Evolutionary conservation across 176 grass and related monocot species (phyloP).

Genomic region (Triticum turgidum): DNA sequence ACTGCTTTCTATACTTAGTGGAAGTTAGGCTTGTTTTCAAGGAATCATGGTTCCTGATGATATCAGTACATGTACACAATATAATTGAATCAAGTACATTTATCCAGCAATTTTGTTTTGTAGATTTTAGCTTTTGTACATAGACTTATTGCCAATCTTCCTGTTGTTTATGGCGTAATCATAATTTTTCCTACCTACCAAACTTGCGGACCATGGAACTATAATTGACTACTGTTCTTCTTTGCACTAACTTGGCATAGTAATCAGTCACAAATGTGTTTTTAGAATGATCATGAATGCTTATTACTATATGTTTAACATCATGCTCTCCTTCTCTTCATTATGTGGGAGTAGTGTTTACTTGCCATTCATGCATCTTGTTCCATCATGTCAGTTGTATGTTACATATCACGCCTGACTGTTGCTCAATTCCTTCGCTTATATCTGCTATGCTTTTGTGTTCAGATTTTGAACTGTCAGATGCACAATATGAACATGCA

Average conservation of each 20-base stretch:
- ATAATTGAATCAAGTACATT: not conserved
- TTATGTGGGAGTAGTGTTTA: not conserved
- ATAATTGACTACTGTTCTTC: not conserved
- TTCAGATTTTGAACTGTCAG: slow-evolving; percentile 75
- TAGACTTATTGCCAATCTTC: not conserved
- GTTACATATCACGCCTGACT: not conserved
- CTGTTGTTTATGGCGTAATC: not conserved
- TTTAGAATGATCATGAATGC: slow-evolving; percentile 8
- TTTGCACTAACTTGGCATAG: not conserved
- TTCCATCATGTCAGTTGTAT: slow-evolving; percentile 2
- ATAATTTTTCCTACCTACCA: not conserved
- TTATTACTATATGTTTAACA: not conserved
- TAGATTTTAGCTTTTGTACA: not conserved
- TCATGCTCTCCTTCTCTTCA: not conserved
- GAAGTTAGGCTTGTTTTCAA: not conserved
- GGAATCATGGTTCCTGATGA: not conserved
- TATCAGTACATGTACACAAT: not conserved
- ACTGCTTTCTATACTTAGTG: slow-evolving; percentile 3
- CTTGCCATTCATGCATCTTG: not conserved
- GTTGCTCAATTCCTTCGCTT: slow-evolving; percentile 12
- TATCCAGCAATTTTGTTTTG: not conserved
- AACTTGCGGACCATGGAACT: not conserved
- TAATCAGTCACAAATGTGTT: slow-evolving; percentile 11
- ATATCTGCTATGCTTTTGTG: slow-evolving; percentile 18
- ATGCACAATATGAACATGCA: slow-evolving; percentile 63